A percentile compares a stretch with the other conserved stretches of the same genome.
Evolutionary conservation across 345 rosid genomes (phyloP).

Genomic region (Syzygium aromaticum): DNA sequence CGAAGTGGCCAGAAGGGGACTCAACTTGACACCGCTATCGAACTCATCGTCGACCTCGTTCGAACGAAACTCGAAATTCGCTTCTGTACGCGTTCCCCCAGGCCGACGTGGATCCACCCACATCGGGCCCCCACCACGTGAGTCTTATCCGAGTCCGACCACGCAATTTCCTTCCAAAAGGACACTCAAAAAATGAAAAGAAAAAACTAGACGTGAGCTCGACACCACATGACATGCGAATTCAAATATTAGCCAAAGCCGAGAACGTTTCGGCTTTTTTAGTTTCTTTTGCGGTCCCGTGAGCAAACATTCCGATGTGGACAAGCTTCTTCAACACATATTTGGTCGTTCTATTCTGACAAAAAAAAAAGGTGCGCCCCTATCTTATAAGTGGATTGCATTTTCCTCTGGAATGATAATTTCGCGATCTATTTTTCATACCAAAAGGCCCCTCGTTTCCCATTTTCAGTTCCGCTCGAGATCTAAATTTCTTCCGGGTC

Average conservation of each 20-base stretch:
- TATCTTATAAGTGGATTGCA: background rate
- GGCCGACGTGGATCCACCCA: background rate
- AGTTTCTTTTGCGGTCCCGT: background rate
- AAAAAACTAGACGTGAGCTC: background rate
- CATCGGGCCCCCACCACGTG: background rate
- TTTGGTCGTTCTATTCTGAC: background rate
- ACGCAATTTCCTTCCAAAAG: background rate
- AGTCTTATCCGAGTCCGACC: background rate
- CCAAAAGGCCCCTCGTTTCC: background rate
- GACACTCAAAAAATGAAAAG: background rate
- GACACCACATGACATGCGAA: background rate
- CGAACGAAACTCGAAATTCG: background rate
- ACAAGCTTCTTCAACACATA: background rate
- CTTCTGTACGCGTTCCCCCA: background rate
- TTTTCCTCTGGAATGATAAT: background rate
- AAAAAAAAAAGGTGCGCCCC: background rate
- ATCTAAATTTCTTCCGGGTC: background rate
- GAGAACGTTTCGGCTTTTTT: background rate
- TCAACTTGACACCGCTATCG: background rate
- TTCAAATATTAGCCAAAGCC: background rate
- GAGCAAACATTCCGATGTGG: background rate
- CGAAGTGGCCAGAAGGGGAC: background rate
- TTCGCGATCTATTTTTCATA: background rate
- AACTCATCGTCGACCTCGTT: background rate
- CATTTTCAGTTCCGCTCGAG: background rate